Evolutionary conservation across 2,329 filamentous ascomycete species (phyloP).

Genomic region (Scedosporium minutisporum): DNA sequence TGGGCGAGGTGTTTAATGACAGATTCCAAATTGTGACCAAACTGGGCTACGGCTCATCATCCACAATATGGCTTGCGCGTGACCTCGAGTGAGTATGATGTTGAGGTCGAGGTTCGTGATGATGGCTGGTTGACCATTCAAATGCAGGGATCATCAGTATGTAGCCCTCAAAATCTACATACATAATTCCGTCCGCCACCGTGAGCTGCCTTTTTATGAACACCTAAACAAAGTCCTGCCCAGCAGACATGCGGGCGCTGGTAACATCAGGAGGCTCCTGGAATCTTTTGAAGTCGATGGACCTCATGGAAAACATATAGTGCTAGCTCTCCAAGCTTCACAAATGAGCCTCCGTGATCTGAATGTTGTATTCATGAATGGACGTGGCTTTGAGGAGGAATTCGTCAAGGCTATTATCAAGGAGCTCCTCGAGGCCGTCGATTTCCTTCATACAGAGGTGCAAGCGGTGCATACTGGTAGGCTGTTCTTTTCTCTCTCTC

Average conservation of each 20-base stretch:
- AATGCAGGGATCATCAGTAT: not conserved
- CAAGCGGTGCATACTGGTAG: slow-evolving; percentile 22
- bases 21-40: slow-evolving; percentile 28
- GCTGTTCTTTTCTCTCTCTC: not conserved
- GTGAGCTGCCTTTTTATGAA: not conserved
- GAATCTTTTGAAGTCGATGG: not conserved
- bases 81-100: slow-evolving; percentile 18
- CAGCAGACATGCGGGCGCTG: not conserved
- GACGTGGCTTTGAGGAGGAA: slow-evolving; percentile 15
- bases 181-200: not conserved
- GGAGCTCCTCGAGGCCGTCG: slow-evolving; percentile 21
- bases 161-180: not conserved
- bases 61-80: slow-evolving; percentile 32
- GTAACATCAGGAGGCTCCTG: not conserved
- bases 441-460: slow-evolving; percentile 24
- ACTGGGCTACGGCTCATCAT: slow-evolving; percentile 29
- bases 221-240: not conserved
- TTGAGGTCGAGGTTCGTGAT: slow-evolving; percentile 12
- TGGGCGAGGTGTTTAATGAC: slow-evolving; percentile 2
- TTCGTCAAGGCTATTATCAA: slow-evolving; percentile 20
- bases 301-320: not conserved
- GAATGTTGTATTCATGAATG: not conserved
- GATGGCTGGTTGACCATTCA: slow-evolving; percentile 2
- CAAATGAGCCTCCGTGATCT: not conserved
- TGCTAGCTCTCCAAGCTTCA: not conserved